Percentiles rank a stretch among this genome's conserved stretches.
Evolutionary conservation across 2,329 filamentous ascomycete species (phyloP).

Genomic region (Eutypella sp.): DNA sequence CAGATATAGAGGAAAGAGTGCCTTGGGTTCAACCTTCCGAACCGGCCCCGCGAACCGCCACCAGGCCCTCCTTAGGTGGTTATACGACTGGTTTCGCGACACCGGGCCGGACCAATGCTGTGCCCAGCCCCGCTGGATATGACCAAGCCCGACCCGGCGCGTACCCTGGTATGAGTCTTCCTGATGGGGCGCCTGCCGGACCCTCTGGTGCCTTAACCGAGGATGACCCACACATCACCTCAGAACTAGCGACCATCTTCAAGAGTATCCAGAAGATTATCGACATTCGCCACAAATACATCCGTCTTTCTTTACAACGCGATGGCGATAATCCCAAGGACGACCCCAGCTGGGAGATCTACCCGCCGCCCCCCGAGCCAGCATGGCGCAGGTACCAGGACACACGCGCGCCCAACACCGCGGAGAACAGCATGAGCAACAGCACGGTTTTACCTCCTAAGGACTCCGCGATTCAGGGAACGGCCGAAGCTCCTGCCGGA

Average conservation of each 20-base stretch:
- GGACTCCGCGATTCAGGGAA: slow-evolving; percentile 21
- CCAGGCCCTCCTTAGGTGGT: slow-evolving; percentile 23
- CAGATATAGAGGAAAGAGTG: slow-evolving; percentile 22
- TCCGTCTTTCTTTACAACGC: slow-evolving; percentile 76
- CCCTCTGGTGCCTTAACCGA: slow-evolving; percentile 63
- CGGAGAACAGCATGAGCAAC: slow-evolving; percentile 41
- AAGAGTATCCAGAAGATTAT: slow-evolving; percentile 86
- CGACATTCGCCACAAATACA: slow-evolving; percentile 83
- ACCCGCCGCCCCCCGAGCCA: slow-evolving; percentile 86
- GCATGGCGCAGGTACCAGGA: slow-evolving; percentile 62
- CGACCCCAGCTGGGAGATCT: slow-evolving; percentile 76
- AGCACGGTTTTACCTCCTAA: slow-evolving; percentile 37
- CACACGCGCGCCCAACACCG: slow-evolving; percentile 30
- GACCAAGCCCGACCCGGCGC: slow-evolving; percentile 10
- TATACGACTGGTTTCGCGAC: slow-evolving; percentile 8
- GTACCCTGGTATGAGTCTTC: slow-evolving; percentile 37
- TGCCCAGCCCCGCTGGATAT: slow-evolving; percentile 7
- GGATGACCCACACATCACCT: slow-evolving; percentile 72
- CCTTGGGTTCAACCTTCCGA: slow-evolving; percentile 14
- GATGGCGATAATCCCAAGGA: slow-evolving; percentile 85
- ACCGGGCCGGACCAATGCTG: slow-evolving; percentile 9
- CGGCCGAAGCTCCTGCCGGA: slow-evolving; percentile 21
- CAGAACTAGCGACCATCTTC: slow-evolving; percentile 82
- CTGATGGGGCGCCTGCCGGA: slow-evolving; percentile 54
- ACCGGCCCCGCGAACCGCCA: slow-evolving; percentile 26